Evolutionary conservation across 164 flowering plant species (phyloP).

Genomic region (Taxillus chinensis): DNA sequence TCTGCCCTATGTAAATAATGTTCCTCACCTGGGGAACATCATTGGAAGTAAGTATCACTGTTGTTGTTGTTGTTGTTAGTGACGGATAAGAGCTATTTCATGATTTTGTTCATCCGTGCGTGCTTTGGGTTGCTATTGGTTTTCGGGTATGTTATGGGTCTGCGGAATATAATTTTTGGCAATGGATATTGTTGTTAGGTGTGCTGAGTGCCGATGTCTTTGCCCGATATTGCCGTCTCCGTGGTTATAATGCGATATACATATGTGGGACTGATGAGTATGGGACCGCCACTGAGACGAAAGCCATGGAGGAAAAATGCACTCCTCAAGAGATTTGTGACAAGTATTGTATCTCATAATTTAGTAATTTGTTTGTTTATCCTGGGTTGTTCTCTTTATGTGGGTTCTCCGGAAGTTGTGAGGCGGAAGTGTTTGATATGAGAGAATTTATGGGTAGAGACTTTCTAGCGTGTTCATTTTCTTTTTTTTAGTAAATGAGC

Average conservation of each 20-base stretch:
- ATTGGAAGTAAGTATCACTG: conserved; percentile 40
- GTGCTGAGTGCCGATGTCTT: neutral
- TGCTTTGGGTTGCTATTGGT: neutral
- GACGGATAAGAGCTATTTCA: too few relatives aligned
- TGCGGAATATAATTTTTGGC: neutral
- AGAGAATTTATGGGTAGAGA: too few relatives aligned
- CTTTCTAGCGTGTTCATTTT: too few relatives aligned
- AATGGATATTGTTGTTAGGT: neutral
- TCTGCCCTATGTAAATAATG: conserved; percentile 73
- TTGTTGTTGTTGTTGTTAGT: neutral
- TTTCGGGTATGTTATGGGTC: neutral
- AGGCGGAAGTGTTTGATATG: too few relatives aligned
- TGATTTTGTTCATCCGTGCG: neutral
- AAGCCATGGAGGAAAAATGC: neutral
- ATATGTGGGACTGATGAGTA: neutral
- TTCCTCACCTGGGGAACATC: conserved; percentile 77
- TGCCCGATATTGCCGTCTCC: neutral
- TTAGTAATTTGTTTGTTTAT: too few relatives aligned
- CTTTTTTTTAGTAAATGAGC: too few relatives aligned
- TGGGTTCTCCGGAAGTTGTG: too few relatives aligned
- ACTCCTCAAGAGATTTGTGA: conserved; percentile 1
- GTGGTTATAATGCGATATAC: neutral
- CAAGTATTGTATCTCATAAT: neutral
- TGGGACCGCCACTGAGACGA: neutral
- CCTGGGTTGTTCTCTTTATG: too few relatives aligned